Percentiles rank a stretch among this genome's conserved stretches.
These are phyloP conservation scores for Cercophora scortea DNA, from an alignment of 495 filamentous ascomycete species.

Conservation along the genomic window DNA sequence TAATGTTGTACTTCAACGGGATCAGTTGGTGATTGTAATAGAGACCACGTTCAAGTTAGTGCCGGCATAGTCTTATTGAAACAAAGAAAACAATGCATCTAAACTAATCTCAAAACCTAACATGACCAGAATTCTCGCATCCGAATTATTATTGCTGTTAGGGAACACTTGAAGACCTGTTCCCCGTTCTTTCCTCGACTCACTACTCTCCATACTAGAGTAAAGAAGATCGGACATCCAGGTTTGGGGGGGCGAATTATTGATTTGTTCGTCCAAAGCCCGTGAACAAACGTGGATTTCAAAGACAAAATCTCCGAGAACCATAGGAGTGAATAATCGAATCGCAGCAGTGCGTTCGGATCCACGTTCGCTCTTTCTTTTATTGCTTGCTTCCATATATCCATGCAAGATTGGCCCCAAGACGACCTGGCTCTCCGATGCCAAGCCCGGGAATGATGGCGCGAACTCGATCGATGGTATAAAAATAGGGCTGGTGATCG, in stretches of 20 bases:
- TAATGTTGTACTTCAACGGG: too few species aligned
- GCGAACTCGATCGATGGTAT: too few species aligned
- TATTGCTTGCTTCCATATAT: too few species aligned
- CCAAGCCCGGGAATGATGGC: too few species aligned
- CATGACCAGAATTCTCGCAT: neutral
- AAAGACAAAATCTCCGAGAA: too few species aligned
- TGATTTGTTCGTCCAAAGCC: neutral
- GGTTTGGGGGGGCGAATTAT: neutral
- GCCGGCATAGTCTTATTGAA: neutral
- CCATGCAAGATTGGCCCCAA: too few species aligned
- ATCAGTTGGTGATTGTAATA: too few species aligned
- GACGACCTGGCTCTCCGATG: too few species aligned
- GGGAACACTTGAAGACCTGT: neutral
- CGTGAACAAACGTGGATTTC: too few species aligned
- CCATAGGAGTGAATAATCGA: neutral
- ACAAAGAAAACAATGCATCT: neutral
- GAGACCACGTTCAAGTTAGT: neutral
- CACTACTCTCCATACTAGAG: neutral
- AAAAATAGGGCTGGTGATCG: too few species aligned
- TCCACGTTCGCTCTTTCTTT: too few species aligned
- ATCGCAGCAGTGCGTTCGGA: neutral
- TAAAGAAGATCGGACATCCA: neutral
- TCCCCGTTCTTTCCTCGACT: neutral
- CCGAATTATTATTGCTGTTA: neutral
- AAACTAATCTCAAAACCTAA: neutral